A percentile compares a stretch with the other conserved stretches of the same genome.
Evolutionary conservation across 2,329 filamentous ascomycete genomes (phyloP).

Genomic region (Nakataea oryzae): DNA sequence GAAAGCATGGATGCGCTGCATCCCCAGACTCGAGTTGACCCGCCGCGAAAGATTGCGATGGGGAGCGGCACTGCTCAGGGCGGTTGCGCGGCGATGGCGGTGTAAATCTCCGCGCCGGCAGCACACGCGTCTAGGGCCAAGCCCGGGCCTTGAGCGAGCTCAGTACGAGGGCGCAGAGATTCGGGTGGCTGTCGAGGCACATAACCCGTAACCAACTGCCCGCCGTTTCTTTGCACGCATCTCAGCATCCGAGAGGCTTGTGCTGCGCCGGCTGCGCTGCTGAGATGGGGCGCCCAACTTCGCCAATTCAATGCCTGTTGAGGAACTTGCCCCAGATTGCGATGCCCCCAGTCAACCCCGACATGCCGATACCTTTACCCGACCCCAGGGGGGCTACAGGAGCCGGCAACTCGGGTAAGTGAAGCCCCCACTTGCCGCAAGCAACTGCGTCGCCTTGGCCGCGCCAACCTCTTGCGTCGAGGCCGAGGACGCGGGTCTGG

Average conservation of each 20-base stretch:
- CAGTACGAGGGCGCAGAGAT: too few relatives aligned
- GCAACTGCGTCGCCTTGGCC: neutral
- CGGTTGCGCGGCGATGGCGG: neutral
- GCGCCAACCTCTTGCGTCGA: neutral
- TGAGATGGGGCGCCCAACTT: neutral
- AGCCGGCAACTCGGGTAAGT: neutral
- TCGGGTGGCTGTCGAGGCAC: too few relatives aligned
- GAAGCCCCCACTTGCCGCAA: neutral
- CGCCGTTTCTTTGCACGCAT: too few relatives aligned
- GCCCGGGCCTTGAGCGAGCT: too few relatives aligned
- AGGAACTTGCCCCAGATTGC: neutral
- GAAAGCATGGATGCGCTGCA: neutral
- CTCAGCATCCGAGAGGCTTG: too few relatives aligned
- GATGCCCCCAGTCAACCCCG: neutral
- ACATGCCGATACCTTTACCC: neutral
- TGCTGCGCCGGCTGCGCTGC: neutral
- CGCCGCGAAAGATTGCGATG: too few relatives aligned
- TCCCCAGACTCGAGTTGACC: neutral
- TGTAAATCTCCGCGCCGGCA: neutral
- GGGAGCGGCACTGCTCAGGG: too few relatives aligned
- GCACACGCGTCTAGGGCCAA: too few relatives aligned
- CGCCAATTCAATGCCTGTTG: neutral
- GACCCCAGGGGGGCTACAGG: neutral
- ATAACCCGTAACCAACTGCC: too few relatives aligned
- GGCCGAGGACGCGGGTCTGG: neutral